phyloP scores from a whole-genome alignment of 139 green algal species.

The Limnomonas spitsbergensis region DNA sequence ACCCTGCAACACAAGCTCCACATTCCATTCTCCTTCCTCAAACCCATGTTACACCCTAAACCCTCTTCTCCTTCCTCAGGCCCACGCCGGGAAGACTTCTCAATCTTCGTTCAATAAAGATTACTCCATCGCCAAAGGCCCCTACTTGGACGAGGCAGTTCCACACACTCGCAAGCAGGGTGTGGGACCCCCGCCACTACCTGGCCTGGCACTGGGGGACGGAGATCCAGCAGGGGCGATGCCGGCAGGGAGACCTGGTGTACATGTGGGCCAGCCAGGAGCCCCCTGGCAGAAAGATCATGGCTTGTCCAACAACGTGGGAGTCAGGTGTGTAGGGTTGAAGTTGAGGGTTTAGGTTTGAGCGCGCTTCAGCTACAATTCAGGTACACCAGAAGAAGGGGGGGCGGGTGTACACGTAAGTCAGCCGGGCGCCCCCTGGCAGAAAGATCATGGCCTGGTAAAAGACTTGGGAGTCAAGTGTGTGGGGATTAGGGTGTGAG shows the following conservation, averaged over 20 bases:
- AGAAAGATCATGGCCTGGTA: constrained; percentile 7
- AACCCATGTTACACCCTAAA: too few species aligned
- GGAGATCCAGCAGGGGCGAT: neutral
- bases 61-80: neutral
- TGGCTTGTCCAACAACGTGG: too few species aligned
- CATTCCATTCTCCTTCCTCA: too few species aligned
- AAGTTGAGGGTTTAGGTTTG: too few species aligned
- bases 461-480: too few species aligned
- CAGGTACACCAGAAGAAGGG: neutral
- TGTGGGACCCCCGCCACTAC: too few species aligned
- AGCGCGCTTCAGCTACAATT: too few species aligned
- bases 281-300: neutral
- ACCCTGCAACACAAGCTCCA: too few species aligned
- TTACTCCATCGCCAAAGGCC: neutral
- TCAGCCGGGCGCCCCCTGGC: neutral
- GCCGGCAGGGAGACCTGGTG: neutral
- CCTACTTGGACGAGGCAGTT: neutral
- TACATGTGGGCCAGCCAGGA: neutral
- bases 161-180: neutral
- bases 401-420: neutral
- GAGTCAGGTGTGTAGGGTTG: too few species aligned
- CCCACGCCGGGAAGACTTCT: neutral
- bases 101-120: constrained; percentile 7
- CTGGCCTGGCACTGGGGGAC: neutral
- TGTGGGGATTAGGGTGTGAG: too few species aligned